Conservation (phyloP, 495 filamentous ascomycete genomes). For the Wilcoxina mikolae region DNA sequence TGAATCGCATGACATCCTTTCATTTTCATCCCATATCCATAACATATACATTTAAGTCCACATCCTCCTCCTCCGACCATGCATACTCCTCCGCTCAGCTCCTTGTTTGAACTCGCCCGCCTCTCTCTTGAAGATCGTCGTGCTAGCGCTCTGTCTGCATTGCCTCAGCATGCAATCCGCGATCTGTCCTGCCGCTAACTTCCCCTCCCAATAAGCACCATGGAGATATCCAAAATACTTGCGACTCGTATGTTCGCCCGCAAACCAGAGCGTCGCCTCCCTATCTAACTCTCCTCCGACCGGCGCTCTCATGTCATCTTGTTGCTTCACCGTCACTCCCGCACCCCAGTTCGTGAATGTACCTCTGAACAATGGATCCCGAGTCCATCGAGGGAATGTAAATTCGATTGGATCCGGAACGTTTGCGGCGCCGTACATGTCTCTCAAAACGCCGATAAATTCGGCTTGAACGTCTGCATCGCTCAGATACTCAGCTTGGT, state of each 20-base stretch:
- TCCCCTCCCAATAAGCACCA: conserved; percentile 33
- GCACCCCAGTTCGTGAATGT: conserved; percentile 63
- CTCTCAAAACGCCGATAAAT: conserved; percentile 44
- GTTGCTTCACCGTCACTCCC: conserved; percentile 49
- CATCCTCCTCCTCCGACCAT: neutral
- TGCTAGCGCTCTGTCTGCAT: neutral
- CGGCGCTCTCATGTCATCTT: conserved; percentile 61
- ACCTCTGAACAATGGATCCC: conserved; percentile 50
- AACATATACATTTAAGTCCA: too few relatives aligned
- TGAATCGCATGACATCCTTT: too few relatives aligned
- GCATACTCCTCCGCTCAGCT: neutral
- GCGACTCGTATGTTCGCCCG: conserved; percentile 55
- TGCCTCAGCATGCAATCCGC: conserved; percentile 19
- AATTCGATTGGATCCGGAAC: conserved; percentile 56
- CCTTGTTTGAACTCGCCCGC: neutral
- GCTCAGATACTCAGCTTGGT: conserved; percentile 48
- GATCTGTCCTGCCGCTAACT: conserved; percentile 12
- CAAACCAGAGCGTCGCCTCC: conserved; percentile 43
- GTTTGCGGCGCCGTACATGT: conserved; percentile 47
- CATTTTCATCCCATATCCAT: too few relatives aligned
- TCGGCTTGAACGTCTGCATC: conserved; percentile 46
- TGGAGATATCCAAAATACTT: conserved; percentile 63
- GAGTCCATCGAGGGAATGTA: conserved; percentile 56
- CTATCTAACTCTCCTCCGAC: conserved; percentile 32
- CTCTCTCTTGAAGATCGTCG: neutral